phyloP scores from a whole-genome alignment of 345 rosid species.

The Aquilaria malaccensis region DNA sequence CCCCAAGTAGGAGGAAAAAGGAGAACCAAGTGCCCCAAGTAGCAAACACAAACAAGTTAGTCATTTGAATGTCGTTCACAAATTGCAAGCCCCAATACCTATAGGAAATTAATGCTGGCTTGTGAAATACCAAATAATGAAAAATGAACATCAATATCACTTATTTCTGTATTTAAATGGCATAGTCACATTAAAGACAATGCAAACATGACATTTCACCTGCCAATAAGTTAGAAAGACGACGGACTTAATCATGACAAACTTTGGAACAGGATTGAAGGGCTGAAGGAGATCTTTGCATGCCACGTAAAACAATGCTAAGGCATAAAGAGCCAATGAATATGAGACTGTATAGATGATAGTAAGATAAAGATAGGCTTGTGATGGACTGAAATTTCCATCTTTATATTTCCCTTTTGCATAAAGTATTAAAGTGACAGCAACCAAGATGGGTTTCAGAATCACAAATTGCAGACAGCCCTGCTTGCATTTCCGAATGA shows the following conservation, averaged over 20 bases:
- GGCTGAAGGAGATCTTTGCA: slow-evolving; percentile 98
- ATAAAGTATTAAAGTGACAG: slow-evolving; percentile 78
- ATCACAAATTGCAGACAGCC: slow-evolving; percentile 98
- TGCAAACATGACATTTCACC: slow-evolving; percentile 32
- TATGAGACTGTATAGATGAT: slow-evolving; percentile 90
- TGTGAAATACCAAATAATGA: background rate
- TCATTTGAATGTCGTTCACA: no score
- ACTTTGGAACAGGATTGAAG: slow-evolving; percentile 98
- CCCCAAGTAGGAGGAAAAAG: no score
- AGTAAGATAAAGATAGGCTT: slow-evolving; percentile 86
- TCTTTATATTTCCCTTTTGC: slow-evolving; percentile 94
- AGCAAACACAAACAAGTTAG: no score
- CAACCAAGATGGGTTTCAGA: slow-evolving; percentile 87
- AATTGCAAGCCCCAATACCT: no score
- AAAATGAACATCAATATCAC: background rate
- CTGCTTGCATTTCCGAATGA: slow-evolving; percentile 96
- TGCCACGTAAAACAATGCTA: slow-evolving; percentile 87
- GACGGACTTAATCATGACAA: slow-evolving; percentile 88
- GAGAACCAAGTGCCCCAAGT: no score
- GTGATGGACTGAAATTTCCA: slow-evolving; percentile 89
- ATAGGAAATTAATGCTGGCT: no score
- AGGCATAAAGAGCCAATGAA: slow-evolving; percentile 78
- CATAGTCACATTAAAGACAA: background rate
- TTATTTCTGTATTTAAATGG: background rate
- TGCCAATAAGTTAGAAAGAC: slow-evolving; percentile 99